Evolutionary conservation across 148 eudicot genomes (phyloP).

Genomic region (Oxyria digyna): DNA sequence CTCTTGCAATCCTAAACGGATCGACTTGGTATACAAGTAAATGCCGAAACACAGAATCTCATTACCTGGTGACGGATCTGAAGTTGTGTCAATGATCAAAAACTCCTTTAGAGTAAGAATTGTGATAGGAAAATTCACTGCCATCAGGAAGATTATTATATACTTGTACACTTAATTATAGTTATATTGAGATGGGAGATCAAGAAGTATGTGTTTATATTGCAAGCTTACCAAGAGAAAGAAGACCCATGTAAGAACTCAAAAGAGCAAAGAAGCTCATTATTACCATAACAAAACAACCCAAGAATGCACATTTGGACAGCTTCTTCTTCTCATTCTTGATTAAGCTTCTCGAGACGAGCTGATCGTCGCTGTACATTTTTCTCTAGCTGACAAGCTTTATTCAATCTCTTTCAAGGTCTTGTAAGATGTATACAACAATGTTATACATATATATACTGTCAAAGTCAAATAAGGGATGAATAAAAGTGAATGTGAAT

Average conservation of each 20-base stretch:
- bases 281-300: slow-evolving; percentile 18
- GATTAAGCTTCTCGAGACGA: slow-evolving; percentile 22
- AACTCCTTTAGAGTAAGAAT: neutral
- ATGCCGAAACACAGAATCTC: too few species aligned
- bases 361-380: slow-evolving; percentile 20
- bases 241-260: slow-evolving; percentile 16
- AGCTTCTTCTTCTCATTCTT: slow-evolving; percentile 17
- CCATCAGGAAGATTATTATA: neutral
- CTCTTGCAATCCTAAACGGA: too few species aligned
- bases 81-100: neutral
- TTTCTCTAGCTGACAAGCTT: neutral
- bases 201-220: too few species aligned
- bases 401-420: neutral
- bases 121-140: slow-evolving; percentile 13
- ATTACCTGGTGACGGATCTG: too few species aligned
- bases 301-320: slow-evolving; percentile 14
- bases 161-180: neutral
- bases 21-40: too few species aligned
- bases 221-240: slow-evolving; percentile 21
- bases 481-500: too few species aligned
- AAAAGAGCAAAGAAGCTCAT: slow-evolving; percentile 17
- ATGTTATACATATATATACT: neutral
- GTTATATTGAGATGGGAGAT: too few species aligned
- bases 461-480: neutral
- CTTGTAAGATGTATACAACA: neutral